Evolutionary conservation across 208 protist species (phyloP), one percentile per base, ranked within the genome.

Genomic region (Spongospora subterranea): DNA sequence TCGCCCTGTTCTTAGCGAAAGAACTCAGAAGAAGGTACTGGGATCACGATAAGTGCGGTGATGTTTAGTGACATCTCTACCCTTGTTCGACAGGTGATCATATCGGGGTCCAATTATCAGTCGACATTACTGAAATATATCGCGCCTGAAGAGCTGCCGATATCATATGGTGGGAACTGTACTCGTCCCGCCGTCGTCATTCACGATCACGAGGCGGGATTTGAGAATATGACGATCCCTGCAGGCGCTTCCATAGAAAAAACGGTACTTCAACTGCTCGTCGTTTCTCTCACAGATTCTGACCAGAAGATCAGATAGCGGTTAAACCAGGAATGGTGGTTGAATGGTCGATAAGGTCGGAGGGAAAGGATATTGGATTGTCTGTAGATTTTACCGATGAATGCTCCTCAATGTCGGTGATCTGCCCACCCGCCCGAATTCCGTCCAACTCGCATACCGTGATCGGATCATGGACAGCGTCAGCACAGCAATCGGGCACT

Each of bases 121-220:
- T 20, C 6, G 35, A 82, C 71, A n/a, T n/a, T 82, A 45, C n/a
- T 82, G 71, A 82, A 82, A n/a, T 82, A 82, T n/a, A 82, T 82
- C n/a, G 71, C 71, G 6, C 17, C 71, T 43, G 71, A 82, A 20
- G 17, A 82, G 35, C n/a, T 82, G 17, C 71, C 71, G 6, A n/a
- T 45, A 35, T 6, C 35, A 6, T 82, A 82, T 43, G 71, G 71
- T n/a, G 71, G 71, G 11, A 82, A 6, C 40, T 82, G 71, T 43
- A 82, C n/a, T 17, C 71, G 71, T 39, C 17, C 6, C 6, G 17
- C 71, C 17, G 17, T 82, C 35, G 35, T n/a, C 6, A 20, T 45
- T 6, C 35, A 40, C 71, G 71, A 82, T 82, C 71, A 82, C n/a
- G 71, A 82, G 6, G 71, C 71, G 6, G 71, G 71, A 82, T 82